phyloP scores from a whole-genome alignment of 305 asterid genomes.

The Vinca major region DNA sequence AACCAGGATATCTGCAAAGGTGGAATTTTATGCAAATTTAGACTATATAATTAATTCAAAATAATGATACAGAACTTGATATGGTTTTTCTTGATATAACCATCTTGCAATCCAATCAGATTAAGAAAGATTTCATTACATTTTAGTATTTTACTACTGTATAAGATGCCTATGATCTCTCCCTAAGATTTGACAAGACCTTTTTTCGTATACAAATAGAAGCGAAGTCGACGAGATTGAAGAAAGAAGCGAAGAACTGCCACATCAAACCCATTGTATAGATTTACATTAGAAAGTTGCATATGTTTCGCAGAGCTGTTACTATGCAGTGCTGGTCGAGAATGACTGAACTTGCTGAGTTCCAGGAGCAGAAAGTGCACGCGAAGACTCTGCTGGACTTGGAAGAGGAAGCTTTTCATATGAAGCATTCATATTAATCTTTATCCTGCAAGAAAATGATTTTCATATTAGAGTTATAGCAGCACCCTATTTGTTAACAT shows the following conservation, averaged over 20 bases:
- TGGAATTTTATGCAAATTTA: no score
- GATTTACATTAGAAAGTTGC: conserved; percentile 17
- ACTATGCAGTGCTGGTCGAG: conserved; percentile 14
- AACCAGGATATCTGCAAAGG: background rate
- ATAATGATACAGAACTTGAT: no score
- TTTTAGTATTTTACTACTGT: background rate
- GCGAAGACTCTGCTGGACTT: conserved; percentile 20
- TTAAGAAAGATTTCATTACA: background rate
- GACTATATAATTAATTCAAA: no score
- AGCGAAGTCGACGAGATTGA: no score
- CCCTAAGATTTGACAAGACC: background rate
- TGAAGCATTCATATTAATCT: conserved; percentile 76
- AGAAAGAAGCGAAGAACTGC: background rate
- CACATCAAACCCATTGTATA: background rate
- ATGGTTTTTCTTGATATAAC: no score
- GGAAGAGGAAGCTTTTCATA: conserved; percentile 37
- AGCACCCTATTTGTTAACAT: background rate
- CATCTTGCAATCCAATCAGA: background rate
- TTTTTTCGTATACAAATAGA: background rate
- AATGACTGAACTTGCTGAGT: conserved; percentile 18
- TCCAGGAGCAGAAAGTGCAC: conserved; percentile 16
- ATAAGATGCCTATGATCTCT: background rate
- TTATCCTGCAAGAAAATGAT: conserved; percentile 57
- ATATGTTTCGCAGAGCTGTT: conserved; percentile 17
- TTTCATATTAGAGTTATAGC: background rate